phyloP scores from a whole-genome alignment of 1,139 yeast genomes.

The Hemisphaericaspora xylanilytica region DNA sequence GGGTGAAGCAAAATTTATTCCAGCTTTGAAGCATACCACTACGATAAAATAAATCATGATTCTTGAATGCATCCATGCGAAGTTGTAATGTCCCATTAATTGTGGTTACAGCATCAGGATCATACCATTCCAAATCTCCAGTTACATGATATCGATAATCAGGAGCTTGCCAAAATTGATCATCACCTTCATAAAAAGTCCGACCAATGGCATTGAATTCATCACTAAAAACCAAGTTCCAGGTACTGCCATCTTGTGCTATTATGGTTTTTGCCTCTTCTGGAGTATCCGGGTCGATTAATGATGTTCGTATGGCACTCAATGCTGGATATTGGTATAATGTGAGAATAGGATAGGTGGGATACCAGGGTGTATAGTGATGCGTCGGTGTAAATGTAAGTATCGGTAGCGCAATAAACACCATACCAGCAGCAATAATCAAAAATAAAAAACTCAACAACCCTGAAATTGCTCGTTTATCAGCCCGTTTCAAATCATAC shows the following conservation, averaged over 20 bases:
- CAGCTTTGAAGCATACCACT: conserved; percentile 85
- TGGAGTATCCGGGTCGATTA: conserved; percentile 84
- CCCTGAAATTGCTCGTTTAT: conserved; percentile 56
- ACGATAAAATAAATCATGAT: conserved; percentile 70
- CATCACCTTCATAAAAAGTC: conserved; percentile 80
- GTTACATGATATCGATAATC: conserved; percentile 81
- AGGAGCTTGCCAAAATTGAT: conserved; percentile 77
- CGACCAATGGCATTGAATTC: conserved; percentile 83
- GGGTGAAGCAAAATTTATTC: conserved; percentile 80
- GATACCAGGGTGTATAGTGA: conserved; percentile 18
- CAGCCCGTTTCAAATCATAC: conserved; percentile 58
- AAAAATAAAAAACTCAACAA: conserved; percentile 56
- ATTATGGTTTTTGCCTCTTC: conserved; percentile 42
- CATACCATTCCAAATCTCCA: conserved; percentile 82
- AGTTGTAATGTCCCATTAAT: conserved; percentile 61
- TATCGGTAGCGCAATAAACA: conserved; percentile 74
- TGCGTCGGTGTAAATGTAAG: conserved; percentile 68
- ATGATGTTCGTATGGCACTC: conserved; percentile 56
- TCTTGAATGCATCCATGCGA: conserved; percentile 71
- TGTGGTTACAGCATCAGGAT: conserved; percentile 77
- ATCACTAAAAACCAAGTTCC: conserved; percentile 77
- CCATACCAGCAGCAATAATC: conserved; percentile 56
- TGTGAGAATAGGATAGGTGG: conserved; percentile 47
- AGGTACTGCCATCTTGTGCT: conserved; percentile 54
- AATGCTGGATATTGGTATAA: conserved; percentile 58